Conservation (phyloP, 768 basidiomycete species). For the Boletus reticulatus region DNA sequence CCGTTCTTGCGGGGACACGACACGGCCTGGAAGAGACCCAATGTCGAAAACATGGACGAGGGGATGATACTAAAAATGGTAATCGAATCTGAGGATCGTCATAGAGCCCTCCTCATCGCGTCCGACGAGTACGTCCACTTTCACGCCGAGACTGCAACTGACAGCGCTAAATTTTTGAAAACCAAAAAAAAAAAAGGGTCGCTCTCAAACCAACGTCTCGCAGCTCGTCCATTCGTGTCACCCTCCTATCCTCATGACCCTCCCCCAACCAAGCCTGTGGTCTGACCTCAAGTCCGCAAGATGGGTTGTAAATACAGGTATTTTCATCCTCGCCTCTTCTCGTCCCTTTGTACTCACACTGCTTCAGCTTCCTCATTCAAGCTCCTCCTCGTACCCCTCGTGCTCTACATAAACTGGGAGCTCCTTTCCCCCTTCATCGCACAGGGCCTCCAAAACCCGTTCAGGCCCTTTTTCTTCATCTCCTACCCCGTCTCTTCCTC, state of each 20-base stretch:
- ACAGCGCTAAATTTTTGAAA: no score
- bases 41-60: conserved; percentile 59
- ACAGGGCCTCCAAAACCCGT: conserved; percentile 62
- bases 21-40: conserved; percentile 54
- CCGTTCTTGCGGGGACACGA: conserved; percentile 53
- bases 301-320: conserved; percentile 79
- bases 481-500: conserved; percentile 59
- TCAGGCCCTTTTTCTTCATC: conserved; percentile 67
- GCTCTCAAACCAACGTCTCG: no score
- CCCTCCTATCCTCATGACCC: conserved; percentile 1
- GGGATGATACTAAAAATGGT: background rate
- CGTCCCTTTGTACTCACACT: background rate
- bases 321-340: background rate
- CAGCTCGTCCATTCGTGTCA: no score
- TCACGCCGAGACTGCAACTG: background rate
- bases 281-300: conserved; percentile 49
- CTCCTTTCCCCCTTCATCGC: conserved; percentile 47
- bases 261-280: conserved; percentile 35
- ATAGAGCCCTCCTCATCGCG: no score
- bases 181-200: no score
- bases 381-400: conserved; percentile 56
- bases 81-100: no score
- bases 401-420: conserved; percentile 68
- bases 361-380: conserved; percentile 60
- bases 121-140: background rate